These are phyloP conservation scores for Neofusicoccum laricinum DNA, from an alignment of 2,329 filamentous ascomycete species.

Conservation along the genomic window DNA sequence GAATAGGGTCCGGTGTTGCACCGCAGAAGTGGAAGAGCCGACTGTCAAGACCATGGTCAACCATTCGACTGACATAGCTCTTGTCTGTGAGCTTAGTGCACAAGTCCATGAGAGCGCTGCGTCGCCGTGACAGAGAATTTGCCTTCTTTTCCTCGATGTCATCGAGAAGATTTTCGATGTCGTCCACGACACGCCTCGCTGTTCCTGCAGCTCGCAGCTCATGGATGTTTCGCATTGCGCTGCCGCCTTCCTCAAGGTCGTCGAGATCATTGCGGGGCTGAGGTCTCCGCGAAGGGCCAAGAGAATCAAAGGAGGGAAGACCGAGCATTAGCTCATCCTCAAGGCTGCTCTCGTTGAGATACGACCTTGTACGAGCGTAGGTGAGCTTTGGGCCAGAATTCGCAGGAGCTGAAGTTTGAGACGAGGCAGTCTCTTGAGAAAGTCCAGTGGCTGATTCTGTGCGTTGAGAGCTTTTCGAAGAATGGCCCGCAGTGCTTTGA, in stretches of 20 bases:
- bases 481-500: neutral
- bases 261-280: slow-evolving; percentile 30
- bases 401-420: neutral
- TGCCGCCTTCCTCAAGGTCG: slow-evolving; percentile 44
- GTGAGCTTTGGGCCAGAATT: slow-evolving; percentile 47
- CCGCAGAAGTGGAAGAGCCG: slow-evolving; percentile 63
- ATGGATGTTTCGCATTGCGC: slow-evolving; percentile 56
- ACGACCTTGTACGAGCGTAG: slow-evolving; percentile 59
- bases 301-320: slow-evolving; percentile 27
- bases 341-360: slow-evolving; percentile 52
- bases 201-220: slow-evolving; percentile 59
- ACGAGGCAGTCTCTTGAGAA: slow-evolving; percentile 2
- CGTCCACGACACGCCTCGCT: slow-evolving; percentile 55
- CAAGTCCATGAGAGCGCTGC: slow-evolving; percentile 56
- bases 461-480: slow-evolving; percentile 6
- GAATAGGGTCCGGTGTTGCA: slow-evolving; percentile 41
- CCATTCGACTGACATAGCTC: slow-evolving; percentile 66
- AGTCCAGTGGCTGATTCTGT: neutral
- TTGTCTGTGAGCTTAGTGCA: slow-evolving; percentile 55
- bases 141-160: slow-evolving; percentile 52
- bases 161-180: slow-evolving; percentile 56
- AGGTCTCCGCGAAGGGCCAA: neutral
- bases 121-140: slow-evolving; percentile 45
- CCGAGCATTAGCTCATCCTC: slow-evolving; percentile 33
- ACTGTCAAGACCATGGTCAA: slow-evolving; percentile 69